Conservation (phyloP, 768 basidiomycete species). For the Kwoniella botswanensis region DNA sequence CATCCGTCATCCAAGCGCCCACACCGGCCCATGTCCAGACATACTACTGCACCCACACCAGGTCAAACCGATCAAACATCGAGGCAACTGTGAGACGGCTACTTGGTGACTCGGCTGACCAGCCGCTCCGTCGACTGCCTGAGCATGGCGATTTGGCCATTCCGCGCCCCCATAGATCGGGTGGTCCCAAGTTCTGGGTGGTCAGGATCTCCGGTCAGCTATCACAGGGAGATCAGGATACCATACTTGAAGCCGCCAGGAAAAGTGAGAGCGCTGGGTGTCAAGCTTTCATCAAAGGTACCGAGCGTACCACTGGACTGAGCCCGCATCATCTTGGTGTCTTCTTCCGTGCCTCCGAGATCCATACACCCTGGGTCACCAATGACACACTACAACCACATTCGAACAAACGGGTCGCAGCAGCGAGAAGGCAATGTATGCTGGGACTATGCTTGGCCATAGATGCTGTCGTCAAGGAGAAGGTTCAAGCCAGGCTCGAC, state of each 20-base stretch:
- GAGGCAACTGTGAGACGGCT: neutral
- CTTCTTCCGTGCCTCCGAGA: neutral
- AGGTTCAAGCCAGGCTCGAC: neutral
- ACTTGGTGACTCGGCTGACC: neutral
- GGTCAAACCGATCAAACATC: slow-evolving; percentile 2
- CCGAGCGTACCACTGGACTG: neutral
- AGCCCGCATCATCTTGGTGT: neutral
- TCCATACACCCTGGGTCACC: neutral
- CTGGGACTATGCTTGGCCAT: slow-evolving; percentile 8
- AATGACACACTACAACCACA: neutral
- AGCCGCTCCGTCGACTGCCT: neutral
- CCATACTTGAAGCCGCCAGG: neutral
- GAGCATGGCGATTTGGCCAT: neutral
- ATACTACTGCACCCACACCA: neutral
- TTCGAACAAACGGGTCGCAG: neutral
- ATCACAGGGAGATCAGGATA: neutral
- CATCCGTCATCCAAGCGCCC: neutral
- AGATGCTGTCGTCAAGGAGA: neutral
- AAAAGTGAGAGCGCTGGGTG: neutral
- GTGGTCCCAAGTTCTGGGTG: slow-evolving; percentile 6
- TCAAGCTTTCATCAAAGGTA: neutral
- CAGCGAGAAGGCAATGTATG: neutral
- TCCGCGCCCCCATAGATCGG: neutral
- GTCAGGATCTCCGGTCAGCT: neutral
- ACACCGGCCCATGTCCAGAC: neutral